Base-by-base conservation (phyloP, 352 stramenopile genomes). In the Globisporangium paddicum region DNA sequence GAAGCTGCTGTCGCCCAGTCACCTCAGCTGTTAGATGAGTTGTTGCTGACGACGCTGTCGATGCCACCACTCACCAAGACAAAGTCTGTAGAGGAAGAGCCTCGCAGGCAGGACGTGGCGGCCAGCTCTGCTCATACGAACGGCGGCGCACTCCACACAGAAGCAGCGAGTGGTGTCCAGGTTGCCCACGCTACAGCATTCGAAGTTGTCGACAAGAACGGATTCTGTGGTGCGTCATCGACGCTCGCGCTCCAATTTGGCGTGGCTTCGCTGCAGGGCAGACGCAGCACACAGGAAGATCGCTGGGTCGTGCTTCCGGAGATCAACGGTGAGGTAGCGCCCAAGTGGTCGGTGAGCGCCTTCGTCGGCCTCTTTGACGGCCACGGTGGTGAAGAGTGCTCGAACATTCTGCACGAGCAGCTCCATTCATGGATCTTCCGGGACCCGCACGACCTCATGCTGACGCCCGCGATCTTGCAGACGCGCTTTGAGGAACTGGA, bases 351-450 rank as follows among this genome's bases (percentile, higher is more conserved):
- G 1, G 41, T 49, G 21, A 77, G 58, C 16, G 66, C 79, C 9
- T 95, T 89, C 51, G 67, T 90, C 16, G 88, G 78, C 0, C 44
- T 96, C 21, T 96, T 92, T 67, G 87, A 96, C 52, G 87, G 87
- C 23, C 88, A 96, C 23, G 79, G 79, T 1, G 88, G 87, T 8
- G 77, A 90, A 16, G 80, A 85, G 32, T 88, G 77, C 46, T 75
- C 82, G 14, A 79, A 70, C 30, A 89, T 90, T 47, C 72, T 96
- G 6, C 77, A 86, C 42, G 75, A 91, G 4, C 75, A 89, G 49
- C 69, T 96, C 30, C 86, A 95, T 55, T 62, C 57, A 38, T 86
- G 73, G 70, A 69, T 95, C 21, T 82, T 89, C 26, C 65, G 63
- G 3, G 66, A 69, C 4, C 61, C 55, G 0, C 69, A 83, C 57